Evolutionary conservation across 345 rosid genomes (phyloP).

Genomic region (Corchorus capsularis): DNA sequence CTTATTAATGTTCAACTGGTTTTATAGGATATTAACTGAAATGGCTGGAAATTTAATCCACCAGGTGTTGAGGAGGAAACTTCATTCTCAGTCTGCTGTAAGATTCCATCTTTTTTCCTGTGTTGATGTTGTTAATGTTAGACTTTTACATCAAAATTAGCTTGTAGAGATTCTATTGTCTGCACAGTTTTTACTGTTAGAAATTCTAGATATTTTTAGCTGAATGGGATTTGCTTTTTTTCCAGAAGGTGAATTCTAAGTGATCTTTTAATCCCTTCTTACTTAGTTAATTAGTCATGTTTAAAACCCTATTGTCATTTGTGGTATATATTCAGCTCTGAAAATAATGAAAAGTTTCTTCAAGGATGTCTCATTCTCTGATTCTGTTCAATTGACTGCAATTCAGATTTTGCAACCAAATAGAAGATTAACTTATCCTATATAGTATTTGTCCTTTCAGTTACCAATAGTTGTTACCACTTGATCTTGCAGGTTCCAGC

Average conservation of each 20-base stretch:
- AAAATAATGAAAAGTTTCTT: background rate
- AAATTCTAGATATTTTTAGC: background rate
- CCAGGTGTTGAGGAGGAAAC: slow-evolving; percentile 85
- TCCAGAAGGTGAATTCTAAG: background rate
- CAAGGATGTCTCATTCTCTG: background rate
- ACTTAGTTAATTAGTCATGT: no score
- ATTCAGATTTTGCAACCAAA: background rate
- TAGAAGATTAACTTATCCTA: background rate
- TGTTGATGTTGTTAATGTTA: background rate
- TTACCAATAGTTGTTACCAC: slow-evolving; percentile 20
- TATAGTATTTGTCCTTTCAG: slow-evolving; percentile 2
- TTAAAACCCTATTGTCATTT: background rate
- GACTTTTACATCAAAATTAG: background rate
- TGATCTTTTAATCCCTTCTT: no score
- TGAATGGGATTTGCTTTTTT: slow-evolving; percentile 5
- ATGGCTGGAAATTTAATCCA: slow-evolving; percentile 95
- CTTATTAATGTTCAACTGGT: slow-evolving; percentile 32
- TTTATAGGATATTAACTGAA: slow-evolving; percentile 40
- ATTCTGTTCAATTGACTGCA: background rate
- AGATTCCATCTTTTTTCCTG: slow-evolving; percentile 21
- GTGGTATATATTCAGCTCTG: background rate
- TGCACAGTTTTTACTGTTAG: background rate
- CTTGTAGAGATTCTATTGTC: background rate
- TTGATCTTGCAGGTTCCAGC: slow-evolving; percentile 57
- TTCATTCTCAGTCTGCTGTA: slow-evolving; percentile 68